phyloP scores from a whole-genome alignment of 371 early-diverging fungal genomes.

The Batrachochytrium dendrobatidis region DNA sequence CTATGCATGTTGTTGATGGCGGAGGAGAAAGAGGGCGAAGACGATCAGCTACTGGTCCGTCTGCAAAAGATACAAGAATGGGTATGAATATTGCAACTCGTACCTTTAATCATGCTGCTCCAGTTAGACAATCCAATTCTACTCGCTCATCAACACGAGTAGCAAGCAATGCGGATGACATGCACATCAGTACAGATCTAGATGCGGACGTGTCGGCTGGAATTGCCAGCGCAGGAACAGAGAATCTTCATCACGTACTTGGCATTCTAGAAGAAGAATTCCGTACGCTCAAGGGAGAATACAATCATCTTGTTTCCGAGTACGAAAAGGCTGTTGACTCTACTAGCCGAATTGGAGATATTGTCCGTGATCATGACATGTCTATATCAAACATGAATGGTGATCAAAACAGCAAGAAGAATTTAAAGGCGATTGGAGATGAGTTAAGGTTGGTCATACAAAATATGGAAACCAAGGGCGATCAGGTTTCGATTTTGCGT shows the following conservation, averaged over 20 bases:
- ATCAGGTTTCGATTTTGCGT: constrained; percentile 39
- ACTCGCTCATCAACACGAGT: no score
- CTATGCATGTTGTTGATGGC: background rate
- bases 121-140: no score
- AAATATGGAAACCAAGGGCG: constrained; percentile 37
- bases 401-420: constrained; percentile 3
- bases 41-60: background rate
- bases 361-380: constrained; percentile 1
- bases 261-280: constrained; percentile 29
- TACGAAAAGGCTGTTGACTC: constrained; percentile 31
- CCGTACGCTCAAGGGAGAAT: constrained; percentile 28
- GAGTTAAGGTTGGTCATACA: constrained; percentile 35
- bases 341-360: no score
- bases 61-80: background rate
- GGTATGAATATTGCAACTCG: background rate
- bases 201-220: constrained; percentile 14
- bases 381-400: background rate
- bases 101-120: background rate
- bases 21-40: background rate
- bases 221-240: constrained; percentile 13
- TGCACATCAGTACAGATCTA: background rate
- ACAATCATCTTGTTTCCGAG: constrained; percentile 32
- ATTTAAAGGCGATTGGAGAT: constrained; percentile 31
- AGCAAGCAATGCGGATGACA: background rate
- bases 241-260: constrained; percentile 21